Evolutionary conservation across 2,329 filamentous ascomycete species (phyloP).

Genomic region (Samsoniella hepiali): DNA sequence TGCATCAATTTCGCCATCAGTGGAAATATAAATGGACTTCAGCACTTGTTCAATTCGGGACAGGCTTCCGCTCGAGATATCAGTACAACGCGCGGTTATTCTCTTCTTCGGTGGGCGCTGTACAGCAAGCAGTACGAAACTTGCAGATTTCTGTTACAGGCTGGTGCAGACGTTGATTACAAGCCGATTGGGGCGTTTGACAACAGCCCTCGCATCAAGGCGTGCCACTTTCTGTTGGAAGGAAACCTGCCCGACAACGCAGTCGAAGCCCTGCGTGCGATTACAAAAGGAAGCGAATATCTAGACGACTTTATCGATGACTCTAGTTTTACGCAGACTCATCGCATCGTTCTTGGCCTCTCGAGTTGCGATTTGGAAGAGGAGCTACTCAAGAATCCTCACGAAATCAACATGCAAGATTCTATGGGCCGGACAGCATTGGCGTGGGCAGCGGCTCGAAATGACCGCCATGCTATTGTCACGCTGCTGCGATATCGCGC

Average conservation of each 20-base stretch:
- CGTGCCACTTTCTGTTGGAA: constrained; percentile 25
- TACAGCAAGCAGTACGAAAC: constrained; percentile 33
- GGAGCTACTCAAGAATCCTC: constrained; percentile 19
- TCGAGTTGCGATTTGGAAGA: constrained; percentile 19
- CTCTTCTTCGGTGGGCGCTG: constrained; percentile 33
- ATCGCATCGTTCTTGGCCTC: constrained; percentile 23
- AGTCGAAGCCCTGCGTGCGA: constrained; percentile 22
- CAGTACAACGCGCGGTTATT: constrained; percentile 31
- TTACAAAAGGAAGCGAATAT: constrained; percentile 24
- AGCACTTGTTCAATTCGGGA: constrained; percentile 29
- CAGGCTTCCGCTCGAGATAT: constrained; percentile 32
- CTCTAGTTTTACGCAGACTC: constrained; percentile 22
- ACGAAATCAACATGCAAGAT: constrained; percentile 21
- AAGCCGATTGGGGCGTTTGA: constrained; percentile 20
- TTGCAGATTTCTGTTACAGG: constrained; percentile 28
- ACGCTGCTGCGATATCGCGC: constrained; percentile 20
- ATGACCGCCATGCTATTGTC: constrained; percentile 20
- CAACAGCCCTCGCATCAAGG: constrained; percentile 24
- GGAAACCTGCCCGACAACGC: constrained; percentile 20
- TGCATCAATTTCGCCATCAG: constrained; percentile 29
- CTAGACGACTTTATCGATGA: constrained; percentile 24
- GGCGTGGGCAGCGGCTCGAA: constrained; percentile 24
- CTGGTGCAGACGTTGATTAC: constrained; percentile 32
- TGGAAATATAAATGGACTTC: constrained; percentile 31
- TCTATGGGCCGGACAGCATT: constrained; percentile 24